Evolutionary conservation across 371 early-diverging fungal species (phyloP), one percentile per base, ranked within the genome.

Genomic region (Mycotypha africana): DNA sequence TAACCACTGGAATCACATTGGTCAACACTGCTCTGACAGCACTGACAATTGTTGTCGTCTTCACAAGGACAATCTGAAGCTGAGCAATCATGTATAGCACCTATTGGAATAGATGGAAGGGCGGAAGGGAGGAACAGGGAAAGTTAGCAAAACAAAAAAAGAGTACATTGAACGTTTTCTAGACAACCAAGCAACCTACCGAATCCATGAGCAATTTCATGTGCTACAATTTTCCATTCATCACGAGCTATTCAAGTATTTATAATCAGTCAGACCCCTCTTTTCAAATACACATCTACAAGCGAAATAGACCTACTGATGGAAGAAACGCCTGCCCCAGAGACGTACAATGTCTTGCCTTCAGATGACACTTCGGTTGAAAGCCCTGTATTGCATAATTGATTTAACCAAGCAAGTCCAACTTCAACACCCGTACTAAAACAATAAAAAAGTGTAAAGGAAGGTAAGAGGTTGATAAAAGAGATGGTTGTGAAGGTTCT

Each of bases 171-270:
- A n/a, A 26, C 19, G 12, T 24, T 12, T 7, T 2, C 7, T 36
- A 25, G 2, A 19, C 9, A 10, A 19, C 16, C n/a, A n/a, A 4
- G 4, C 24, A 21, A 20, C 41, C 45, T 57, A 53, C 85, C 91
- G 73, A 92, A 89, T 38, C 84, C 90, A 61, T 97, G 96, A 4
- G 94, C 96, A 57, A 96, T 83, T 66, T 91, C 92, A 56, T 97
- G 97, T 10, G 95, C 97, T 6, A 96, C 87, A 0, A 96, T 92
- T 63, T 92, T 89, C 95, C 95, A 97, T 58, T 93, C 92, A 37
- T 84, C 85, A 11, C 82, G 73, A 24, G 85, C 85, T 74, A 32
- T 25, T 11, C 17, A 8, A 17, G 2, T 28, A 33, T n/a, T n/a
- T n/a, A n/a, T n/a, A n/a, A n/a, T n/a, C n/a, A n/a, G n/a, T n/a